phyloP scores from a whole-genome alignment of 805 yeast genomes.

The Saturnispora ahearnii region DNA sequence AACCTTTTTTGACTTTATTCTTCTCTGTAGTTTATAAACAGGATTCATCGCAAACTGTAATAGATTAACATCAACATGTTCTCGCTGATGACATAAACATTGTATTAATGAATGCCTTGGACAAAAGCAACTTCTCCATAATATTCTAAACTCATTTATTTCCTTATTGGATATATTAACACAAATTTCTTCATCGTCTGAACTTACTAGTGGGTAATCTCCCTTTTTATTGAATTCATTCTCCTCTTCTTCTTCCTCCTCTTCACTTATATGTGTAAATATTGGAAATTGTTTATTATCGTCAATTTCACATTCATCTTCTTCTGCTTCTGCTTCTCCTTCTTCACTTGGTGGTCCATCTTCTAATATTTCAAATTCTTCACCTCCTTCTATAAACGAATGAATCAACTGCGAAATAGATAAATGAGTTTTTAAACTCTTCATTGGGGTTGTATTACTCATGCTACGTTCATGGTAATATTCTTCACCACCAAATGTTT shows the following conservation, averaged over 20 bases:
- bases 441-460: slow-evolving; percentile 13
- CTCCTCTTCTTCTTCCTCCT: slow-evolving; percentile 13
- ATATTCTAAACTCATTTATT: slow-evolving; percentile 4
- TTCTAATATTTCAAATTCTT: background rate
- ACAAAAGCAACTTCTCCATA: slow-evolving; percentile 17
- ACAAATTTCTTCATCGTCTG: slow-evolving; percentile 12
- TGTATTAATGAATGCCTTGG: slow-evolving; percentile 23
- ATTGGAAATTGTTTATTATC: background rate
- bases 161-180: slow-evolving; percentile 5
- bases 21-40: slow-evolving; percentile 9
- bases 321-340: slow-evolving; percentile 6
- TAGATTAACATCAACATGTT: slow-evolving; percentile 9
- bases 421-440: slow-evolving; percentile 16
- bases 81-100: slow-evolving; percentile 17
- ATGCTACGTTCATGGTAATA: background rate
- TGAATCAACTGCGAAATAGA: slow-evolving; percentile 19
- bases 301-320: slow-evolving; percentile 10
- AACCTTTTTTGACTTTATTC: background rate
- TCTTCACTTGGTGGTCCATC: background rate
- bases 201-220: slow-evolving; percentile 6
- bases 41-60: slow-evolving; percentile 15
- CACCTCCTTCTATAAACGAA: background rate
- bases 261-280: slow-evolving; percentile 11
- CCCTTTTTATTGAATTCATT: slow-evolving; percentile 9
- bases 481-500: slow-evolving; percentile 1